These are phyloP conservation scores for Euphorbia neoarborescens DNA, from an alignment of 441 rosid species.

Conservation along the genomic window DNA sequence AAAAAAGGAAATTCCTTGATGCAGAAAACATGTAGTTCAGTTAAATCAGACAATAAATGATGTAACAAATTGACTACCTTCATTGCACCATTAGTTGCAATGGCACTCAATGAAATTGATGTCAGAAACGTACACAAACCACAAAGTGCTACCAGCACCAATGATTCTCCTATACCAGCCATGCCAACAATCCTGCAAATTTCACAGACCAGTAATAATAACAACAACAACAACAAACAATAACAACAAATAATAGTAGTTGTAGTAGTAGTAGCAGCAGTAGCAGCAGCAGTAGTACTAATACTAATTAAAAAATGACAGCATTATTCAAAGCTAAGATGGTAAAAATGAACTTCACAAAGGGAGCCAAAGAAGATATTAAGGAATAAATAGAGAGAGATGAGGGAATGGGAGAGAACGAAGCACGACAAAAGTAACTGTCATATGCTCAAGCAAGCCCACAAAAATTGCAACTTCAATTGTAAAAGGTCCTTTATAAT, in stretches of 20 bases:
- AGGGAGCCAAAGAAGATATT: not conserved
- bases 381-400: not conserved
- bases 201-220: constrained; percentile 15
- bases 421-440: not conserved
- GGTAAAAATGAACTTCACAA: not conserved
- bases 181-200: constrained; percentile 93
- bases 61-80: constrained; percentile 40
- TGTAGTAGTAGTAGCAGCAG: too few relatives aligned
- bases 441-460: not conserved
- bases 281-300: too few relatives aligned
- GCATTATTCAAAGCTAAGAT: not conserved
- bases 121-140: constrained; percentile 94
- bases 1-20: not conserved
- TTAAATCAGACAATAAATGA: not conserved
- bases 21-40: not conserved
- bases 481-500: not conserved
- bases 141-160: constrained; percentile 75
- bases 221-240: not conserved
- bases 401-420: not conserved
- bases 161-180: constrained; percentile 85
- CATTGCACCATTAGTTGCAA: constrained; percentile 99
- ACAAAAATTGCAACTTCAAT: not conserved
- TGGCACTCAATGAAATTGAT: constrained; percentile 89
- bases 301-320: not conserved
- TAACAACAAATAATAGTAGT: too few relatives aligned